These are phyloP conservation scores for Phaeosphaeria sp. DNA, from an alignment of 2,329 filamentous ascomycete species.

Conservation along the genomic window DNA sequence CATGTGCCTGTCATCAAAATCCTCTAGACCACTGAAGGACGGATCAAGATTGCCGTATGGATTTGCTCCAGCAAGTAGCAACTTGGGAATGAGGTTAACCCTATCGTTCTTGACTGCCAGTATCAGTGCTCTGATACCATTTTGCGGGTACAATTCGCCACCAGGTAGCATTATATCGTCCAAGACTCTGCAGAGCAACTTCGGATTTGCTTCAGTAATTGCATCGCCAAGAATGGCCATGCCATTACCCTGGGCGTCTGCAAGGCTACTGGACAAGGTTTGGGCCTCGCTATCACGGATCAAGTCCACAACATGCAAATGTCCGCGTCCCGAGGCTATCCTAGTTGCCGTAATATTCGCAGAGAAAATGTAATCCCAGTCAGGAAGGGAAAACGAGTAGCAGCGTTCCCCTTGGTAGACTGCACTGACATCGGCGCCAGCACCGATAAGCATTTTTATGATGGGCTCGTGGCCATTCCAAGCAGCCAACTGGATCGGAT, in stretches of 20 bases:
- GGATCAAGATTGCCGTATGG: background rate
- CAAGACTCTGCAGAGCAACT: background rate
- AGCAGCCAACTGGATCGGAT: slow-evolving; percentile 10
- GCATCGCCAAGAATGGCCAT: background rate
- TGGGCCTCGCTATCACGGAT: background rate
- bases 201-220: background rate
- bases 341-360: background rate
- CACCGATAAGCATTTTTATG: slow-evolving; percentile 3
- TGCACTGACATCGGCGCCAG: slow-evolving; percentile 9
- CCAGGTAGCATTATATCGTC: background rate
- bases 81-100: background rate
- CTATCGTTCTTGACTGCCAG: background rate
- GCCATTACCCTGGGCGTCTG: background rate
- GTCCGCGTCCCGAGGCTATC: background rate
- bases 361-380: background rate
- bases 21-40: background rate
- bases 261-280: background rate
- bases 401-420: background rate
- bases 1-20: background rate
- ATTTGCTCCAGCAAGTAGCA: background rate
- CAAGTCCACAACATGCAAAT: background rate
- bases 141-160: background rate
- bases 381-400: background rate
- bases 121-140: background rate
- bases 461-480: background rate